Conservation (phyloP, 208 protist species). For the Angomonas deanei region DNA sequence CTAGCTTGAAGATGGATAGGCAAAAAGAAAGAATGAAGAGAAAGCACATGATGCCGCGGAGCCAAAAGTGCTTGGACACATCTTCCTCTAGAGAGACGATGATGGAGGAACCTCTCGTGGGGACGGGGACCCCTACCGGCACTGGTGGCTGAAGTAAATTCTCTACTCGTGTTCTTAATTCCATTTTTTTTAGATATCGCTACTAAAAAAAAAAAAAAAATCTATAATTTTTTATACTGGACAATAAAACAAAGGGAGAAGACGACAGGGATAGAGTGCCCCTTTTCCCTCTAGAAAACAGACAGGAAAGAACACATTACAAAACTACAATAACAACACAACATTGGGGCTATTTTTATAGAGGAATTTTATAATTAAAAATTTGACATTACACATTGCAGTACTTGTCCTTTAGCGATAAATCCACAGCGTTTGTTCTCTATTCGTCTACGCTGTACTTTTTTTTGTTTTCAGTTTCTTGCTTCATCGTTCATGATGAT, state of each 20-base stretch:
- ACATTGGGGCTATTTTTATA: too few species aligned
- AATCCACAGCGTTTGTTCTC: background rate
- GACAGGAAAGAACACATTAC: too few species aligned
- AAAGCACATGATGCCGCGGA: constrained; percentile 51
- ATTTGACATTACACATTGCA: background rate
- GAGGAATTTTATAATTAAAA: background rate
- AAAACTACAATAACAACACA: too few species aligned
- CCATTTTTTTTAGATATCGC: constrained; percentile 30
- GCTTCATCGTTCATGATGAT: too few species aligned
- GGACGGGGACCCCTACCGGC: constrained; percentile 27
- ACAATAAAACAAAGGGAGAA: too few species aligned
- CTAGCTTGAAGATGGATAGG: constrained; percentile 46
- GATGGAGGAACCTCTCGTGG: constrained; percentile 14
- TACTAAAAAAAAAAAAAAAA: background rate
- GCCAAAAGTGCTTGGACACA: constrained; percentile 27
- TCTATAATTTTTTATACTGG: background rate
- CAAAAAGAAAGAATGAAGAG: constrained; percentile 39
- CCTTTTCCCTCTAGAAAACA: too few species aligned
- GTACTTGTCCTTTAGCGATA: background rate
- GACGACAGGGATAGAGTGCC: too few species aligned
- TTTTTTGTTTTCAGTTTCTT: background rate
- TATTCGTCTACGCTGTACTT: too few species aligned
- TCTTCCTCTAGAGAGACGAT: constrained; percentile 42
- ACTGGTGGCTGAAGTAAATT: constrained; percentile 29
- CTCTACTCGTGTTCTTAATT: constrained; percentile 39